phyloP scores from a whole-genome alignment of 2,329 filamentous ascomycete species.

The Monilinia aucupariae region DNA sequence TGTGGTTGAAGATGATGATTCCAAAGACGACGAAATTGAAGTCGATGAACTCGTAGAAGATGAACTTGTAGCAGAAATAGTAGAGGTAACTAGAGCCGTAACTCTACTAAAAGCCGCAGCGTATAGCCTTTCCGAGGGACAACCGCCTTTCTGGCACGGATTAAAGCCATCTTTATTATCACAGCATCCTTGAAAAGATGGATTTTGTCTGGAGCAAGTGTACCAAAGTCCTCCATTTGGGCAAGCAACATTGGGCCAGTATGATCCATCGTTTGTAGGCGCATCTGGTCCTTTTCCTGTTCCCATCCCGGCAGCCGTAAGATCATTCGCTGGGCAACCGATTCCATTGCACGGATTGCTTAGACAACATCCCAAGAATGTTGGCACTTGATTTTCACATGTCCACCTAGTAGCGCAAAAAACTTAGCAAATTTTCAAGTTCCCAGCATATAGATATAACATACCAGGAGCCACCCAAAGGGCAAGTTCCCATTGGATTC shows the following conservation, averaged over 20 bases:
- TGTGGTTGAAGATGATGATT: background rate
- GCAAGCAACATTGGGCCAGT: slow-evolving; percentile 2
- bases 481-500: background rate
- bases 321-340: slow-evolving; percentile 19
- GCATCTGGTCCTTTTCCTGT: slow-evolving; percentile 7
- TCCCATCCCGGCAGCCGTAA: slow-evolving; percentile 22
- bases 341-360: slow-evolving; percentile 22
- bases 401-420: slow-evolving; percentile 14
- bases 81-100: background rate
- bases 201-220: background rate
- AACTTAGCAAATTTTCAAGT: background rate
- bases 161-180: background rate
- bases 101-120: background rate
- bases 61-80: background rate
- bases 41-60: background rate
- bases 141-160: background rate
- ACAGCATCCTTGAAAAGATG: slow-evolving; percentile 12
- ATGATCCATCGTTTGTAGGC: background rate
- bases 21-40: background rate
- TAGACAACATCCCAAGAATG: slow-evolving; percentile 24
- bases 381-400: slow-evolving; percentile 20
- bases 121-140: background rate
- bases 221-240: slow-evolving; percentile 4
- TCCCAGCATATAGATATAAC: background rate
- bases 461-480: background rate